A percentile compares a stretch with the other conserved stretches of the same genome.
Conservation (phyloP, 805 yeast genomes). For the Schwanniomyces vanrijiae region DNA sequence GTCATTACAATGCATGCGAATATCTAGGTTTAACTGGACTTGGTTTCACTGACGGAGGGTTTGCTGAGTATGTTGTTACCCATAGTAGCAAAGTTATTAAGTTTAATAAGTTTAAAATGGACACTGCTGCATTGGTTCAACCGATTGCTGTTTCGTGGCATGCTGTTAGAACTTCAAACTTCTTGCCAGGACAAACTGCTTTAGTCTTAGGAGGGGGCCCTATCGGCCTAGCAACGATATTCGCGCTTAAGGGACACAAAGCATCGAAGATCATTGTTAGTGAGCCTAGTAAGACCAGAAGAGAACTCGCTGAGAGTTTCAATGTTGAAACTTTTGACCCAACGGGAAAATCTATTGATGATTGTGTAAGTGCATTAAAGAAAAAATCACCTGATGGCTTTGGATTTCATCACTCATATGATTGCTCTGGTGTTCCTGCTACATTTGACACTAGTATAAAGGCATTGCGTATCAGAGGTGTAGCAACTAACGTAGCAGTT, state of each 20-base stretch:
- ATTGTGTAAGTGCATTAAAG: conserved; percentile 30
- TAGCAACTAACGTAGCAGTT: conserved; percentile 59
- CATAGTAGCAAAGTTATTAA: conserved; percentile 38
- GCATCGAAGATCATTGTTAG: conserved; percentile 45
- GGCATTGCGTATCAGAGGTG: conserved; percentile 52
- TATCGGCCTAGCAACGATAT: conserved; percentile 57
- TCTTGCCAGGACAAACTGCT: conserved; percentile 45
- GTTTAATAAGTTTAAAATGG: conserved; percentile 41
- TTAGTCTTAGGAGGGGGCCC: conserved; percentile 64
- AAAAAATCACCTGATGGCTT: conserved; percentile 34
- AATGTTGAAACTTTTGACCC: conserved; percentile 38
- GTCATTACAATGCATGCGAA: conserved; percentile 53
- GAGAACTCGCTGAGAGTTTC: conserved; percentile 52
- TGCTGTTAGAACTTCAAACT: conserved; percentile 47
- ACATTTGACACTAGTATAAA: conserved; percentile 52
- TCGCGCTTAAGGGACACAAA: conserved; percentile 48
- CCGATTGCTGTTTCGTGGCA: conserved; percentile 64
- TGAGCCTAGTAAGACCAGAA: conserved; percentile 56
- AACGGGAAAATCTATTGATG: conserved; percentile 1
- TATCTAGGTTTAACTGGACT: conserved; percentile 52
- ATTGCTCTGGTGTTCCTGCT: conserved; percentile 55
- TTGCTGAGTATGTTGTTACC: conserved; percentile 49
- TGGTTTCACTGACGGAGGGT: conserved; percentile 57
- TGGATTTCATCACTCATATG: conserved; percentile 51
- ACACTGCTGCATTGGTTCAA: conserved; percentile 54